Evolutionary conservation across 1,139 yeast species (phyloP).

Genomic region (Eremothecium sinecaudum): DNA sequence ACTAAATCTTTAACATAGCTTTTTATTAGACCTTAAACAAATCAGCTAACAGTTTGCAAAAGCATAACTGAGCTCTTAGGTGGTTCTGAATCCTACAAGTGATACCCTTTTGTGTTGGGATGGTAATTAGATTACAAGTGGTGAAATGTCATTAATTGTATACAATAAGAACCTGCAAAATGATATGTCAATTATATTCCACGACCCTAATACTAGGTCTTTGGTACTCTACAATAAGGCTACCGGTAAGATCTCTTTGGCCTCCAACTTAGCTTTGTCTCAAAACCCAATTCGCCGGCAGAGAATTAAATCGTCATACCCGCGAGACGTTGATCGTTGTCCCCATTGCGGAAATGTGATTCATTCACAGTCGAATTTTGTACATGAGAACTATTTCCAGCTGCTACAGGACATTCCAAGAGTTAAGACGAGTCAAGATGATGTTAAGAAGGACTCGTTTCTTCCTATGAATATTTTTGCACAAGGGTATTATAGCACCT

Average conservation of each 20-base stretch:
- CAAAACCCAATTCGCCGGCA: not conserved
- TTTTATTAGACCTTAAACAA: too few species aligned
- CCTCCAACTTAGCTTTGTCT: not conserved
- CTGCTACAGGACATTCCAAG: conserved; percentile 7
- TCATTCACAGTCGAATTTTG: conserved; percentile 4
- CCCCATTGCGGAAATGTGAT: conserved; percentile 15
- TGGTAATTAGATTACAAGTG: too few species aligned
- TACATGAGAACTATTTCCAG: conserved; percentile 14
- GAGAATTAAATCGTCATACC: conserved; percentile 10
- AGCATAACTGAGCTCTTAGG: too few species aligned
- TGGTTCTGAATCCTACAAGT: too few species aligned
- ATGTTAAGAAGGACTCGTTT: conserved; percentile 6
- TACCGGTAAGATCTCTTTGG: conserved; percentile 18
- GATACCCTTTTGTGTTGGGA: too few species aligned
- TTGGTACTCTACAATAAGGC: conserved; percentile 26
- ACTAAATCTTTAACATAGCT: too few species aligned
- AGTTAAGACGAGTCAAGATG: not conserved
- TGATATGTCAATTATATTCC: conserved; percentile 22
- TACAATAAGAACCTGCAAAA: conserved; percentile 8
- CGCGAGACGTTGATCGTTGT: conserved; percentile 15
- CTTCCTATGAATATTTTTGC: conserved; percentile 39
- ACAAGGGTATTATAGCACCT: conserved; percentile 65
- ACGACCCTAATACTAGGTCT: conserved; percentile 25
- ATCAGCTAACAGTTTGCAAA: too few species aligned
- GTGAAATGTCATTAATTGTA: conserved; percentile 24